These are phyloP conservation scores for Cordyceps javanica DNA, from an alignment of 2,329 filamentous ascomycete genomes.

Conservation along the genomic window DNA sequence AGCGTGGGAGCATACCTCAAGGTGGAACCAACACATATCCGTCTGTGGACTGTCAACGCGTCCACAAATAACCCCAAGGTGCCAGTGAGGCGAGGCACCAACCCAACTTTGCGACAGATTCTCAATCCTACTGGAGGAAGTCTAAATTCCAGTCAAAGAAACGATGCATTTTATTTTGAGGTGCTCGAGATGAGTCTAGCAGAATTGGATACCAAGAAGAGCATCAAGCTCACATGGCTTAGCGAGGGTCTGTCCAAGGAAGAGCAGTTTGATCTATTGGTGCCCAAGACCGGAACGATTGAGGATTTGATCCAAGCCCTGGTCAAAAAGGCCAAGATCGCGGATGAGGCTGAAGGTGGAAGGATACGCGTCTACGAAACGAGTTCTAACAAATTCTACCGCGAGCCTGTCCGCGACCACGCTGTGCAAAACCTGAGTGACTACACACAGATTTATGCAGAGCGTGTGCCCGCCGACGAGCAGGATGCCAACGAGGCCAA, in stretches of 20 bases:
- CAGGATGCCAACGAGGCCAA: constrained; percentile 49
- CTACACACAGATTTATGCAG: constrained; percentile 74
- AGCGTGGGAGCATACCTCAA: constrained; percentile 74
- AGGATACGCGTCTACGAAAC: constrained; percentile 77
- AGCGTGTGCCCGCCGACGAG: constrained; percentile 71
- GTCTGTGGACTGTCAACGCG: constrained; percentile 81
- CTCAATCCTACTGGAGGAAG: constrained; percentile 69
- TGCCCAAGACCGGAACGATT: constrained; percentile 78
- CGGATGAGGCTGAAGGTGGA: constrained; percentile 63
- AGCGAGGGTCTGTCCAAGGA: constrained; percentile 90
- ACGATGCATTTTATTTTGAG: constrained; percentile 84
- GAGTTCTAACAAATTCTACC: constrained; percentile 76
- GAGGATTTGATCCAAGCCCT: constrained; percentile 71
- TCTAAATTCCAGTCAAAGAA: constrained; percentile 61
- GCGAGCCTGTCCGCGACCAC: constrained; percentile 64
- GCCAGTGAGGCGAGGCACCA: constrained; percentile 65
- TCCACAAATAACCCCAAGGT: constrained; percentile 71
- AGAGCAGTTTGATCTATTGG: constrained; percentile 76
- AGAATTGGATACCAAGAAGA: constrained; percentile 90
- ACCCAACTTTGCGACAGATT: constrained; percentile 70
- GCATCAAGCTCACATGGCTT: constrained; percentile 74
- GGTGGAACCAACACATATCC: constrained; percentile 77
- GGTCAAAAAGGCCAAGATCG: constrained; percentile 72
- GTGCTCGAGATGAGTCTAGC: constrained; percentile 89
- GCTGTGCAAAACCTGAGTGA: constrained; percentile 80